These are phyloP conservation scores for Teratosphaeria epicoccoides DNA, from an alignment of 2,329 filamentous ascomycete species.

Conservation along the genomic window DNA sequence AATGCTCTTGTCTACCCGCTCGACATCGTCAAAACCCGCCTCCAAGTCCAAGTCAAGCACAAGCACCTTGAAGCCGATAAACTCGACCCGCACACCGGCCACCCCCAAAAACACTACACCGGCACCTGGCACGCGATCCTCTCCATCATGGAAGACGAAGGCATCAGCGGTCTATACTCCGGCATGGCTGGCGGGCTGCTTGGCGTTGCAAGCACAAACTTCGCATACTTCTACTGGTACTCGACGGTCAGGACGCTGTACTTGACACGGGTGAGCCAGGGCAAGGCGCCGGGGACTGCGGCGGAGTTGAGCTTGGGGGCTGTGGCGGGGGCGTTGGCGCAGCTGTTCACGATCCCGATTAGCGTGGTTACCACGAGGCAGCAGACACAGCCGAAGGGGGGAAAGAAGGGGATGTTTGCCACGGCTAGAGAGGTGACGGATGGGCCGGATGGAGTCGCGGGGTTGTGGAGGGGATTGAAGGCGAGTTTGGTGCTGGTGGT, in stretches of 20 bases:
- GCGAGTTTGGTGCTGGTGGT: slow-evolving; percentile 91
- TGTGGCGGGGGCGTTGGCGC: slow-evolving; percentile 77
- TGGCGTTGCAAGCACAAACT: slow-evolving; percentile 93
- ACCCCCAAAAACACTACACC: slow-evolving; percentile 60
- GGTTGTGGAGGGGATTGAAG: slow-evolving; percentile 90
- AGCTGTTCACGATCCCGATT: slow-evolving; percentile 93
- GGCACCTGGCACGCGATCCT: slow-evolving; percentile 80
- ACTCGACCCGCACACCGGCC: slow-evolving; percentile 26
- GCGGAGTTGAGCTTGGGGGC: slow-evolving; percentile 79
- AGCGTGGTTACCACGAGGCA: slow-evolving; percentile 92
- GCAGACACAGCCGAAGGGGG: slow-evolving; percentile 76
- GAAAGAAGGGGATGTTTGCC: slow-evolving; percentile 75
- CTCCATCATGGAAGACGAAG: slow-evolving; percentile 74
- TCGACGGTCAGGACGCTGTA: slow-evolving; percentile 77
- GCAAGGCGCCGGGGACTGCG: slow-evolving; percentile 59
- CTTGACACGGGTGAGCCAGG: slow-evolving; percentile 37
- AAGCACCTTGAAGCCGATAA: slow-evolving; percentile 25
- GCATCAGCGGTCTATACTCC: slow-evolving; percentile 70
- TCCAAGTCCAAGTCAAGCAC: slow-evolving; percentile 83
- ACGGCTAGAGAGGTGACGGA: slow-evolving; percentile 83
- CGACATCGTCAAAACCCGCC: slow-evolving; percentile 91
- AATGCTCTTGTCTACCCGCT: slow-evolving; percentile 94
- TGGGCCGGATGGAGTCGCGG: slow-evolving; percentile 78
- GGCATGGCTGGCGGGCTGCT: slow-evolving; percentile 79
- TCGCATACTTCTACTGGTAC: slow-evolving; percentile 99